Conservation (phyloP, 164 flowering plant species). For the Tinospora cordifolia region DNA sequence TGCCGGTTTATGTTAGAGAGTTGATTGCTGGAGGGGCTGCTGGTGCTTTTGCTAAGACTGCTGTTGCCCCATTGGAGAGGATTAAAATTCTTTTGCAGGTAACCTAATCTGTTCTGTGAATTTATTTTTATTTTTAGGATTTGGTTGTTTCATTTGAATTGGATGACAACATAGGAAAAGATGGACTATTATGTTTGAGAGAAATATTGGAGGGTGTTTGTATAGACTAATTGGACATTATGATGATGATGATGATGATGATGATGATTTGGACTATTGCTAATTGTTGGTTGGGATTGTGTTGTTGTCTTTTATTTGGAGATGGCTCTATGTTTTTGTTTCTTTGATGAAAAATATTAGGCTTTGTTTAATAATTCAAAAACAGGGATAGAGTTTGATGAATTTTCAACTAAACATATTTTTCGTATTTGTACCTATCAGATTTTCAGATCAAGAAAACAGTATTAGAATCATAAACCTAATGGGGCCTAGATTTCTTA, state of each 20-base stretch:
- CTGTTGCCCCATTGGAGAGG: slow-evolving; percentile 83
- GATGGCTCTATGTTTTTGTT: no score
- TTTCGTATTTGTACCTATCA: no score
- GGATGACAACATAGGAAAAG: background rate
- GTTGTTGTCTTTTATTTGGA: background rate
- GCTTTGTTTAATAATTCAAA: no score
- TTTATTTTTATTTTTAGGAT: background rate
- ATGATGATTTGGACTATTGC: background rate
- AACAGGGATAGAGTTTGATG: no score
- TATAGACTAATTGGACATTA: no score
- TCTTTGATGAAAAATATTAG: no score
- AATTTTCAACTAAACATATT: no score
- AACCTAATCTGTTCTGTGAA: background rate
- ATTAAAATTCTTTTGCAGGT: slow-evolving; percentile 86
- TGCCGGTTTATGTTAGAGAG: slow-evolving; percentile 84
- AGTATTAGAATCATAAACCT: no score
- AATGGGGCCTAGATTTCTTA: background rate
- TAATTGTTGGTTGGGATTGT: background rate
- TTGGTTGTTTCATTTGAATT: background rate
- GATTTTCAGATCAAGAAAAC: no score
- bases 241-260: background rate
- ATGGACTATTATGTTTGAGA: background rate
- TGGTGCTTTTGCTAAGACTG: slow-evolving; percentile 81
- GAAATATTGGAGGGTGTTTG: background rate
- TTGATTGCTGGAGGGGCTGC: slow-evolving; percentile 92